Evolutionary conservation across 441 rosid genomes (phyloP).

Genomic region (Brassica hybrid): DNA sequence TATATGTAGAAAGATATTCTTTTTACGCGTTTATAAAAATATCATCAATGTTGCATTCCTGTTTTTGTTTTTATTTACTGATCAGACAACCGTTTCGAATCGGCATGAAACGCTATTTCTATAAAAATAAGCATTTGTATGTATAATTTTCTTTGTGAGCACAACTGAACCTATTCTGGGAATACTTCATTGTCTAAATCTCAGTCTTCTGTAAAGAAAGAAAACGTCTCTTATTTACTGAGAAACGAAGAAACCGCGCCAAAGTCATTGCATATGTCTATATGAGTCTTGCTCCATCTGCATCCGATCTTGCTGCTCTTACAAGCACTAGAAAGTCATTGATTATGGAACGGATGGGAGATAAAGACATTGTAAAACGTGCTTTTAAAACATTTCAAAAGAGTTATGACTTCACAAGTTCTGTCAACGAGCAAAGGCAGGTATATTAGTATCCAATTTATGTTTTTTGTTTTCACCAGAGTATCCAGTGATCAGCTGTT

Average conservation of each 20-base stretch:
- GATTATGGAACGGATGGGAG: constrained; percentile 96
- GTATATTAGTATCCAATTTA: constrained; percentile 38
- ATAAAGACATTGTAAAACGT: constrained; percentile 90
- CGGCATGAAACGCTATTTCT: background rate
- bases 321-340: constrained; percentile 61
- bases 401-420: constrained; percentile 52
- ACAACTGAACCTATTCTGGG: background rate
- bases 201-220: constrained; percentile 49
- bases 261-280: constrained; percentile 75
- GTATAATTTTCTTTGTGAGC: background rate
- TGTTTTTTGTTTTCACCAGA: constrained; percentile 19
- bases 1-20: no score
- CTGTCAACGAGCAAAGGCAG: constrained; percentile 61
- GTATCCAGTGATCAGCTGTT: background rate
- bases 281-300: constrained; percentile 54
- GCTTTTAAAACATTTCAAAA: constrained; percentile 87
- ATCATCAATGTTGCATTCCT: no score
- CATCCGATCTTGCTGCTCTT: constrained; percentile 39
- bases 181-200: constrained; percentile 47
- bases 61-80: background rate
- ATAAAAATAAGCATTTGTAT: background rate
- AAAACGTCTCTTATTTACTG: constrained; percentile 40
- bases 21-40: no score
- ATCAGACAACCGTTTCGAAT: background rate
- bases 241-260: constrained; percentile 68